Conservation (phyloP, 164 flowering plant species). For the Stephania yunnanensis region DNA sequence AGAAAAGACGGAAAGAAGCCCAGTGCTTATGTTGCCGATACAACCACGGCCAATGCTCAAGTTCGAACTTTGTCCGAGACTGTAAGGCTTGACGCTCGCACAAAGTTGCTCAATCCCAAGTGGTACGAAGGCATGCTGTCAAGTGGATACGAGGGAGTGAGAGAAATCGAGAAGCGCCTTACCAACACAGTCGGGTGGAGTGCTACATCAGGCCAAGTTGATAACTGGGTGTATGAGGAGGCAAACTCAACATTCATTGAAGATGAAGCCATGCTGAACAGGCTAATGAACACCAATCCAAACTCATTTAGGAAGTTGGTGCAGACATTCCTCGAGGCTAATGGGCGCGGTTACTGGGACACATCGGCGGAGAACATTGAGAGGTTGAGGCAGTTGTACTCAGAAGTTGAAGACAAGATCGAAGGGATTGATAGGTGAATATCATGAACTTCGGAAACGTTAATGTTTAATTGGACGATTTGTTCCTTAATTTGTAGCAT, state of each 20-base stretch:
- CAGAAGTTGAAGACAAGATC: conserved; percentile 97
- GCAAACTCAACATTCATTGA: conserved; percentile 91
- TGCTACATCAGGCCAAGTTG: conserved; percentile 97
- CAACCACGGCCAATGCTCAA: conserved; percentile 99
- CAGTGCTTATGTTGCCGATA: conserved; percentile 90
- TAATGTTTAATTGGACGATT: background rate
- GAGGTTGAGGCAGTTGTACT: conserved; percentile 74
- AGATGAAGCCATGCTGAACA: conserved; percentile 83
- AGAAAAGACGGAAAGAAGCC: conserved; percentile 98
- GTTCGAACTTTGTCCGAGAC: conserved; percentile 94
- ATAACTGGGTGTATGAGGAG: conserved; percentile 98
- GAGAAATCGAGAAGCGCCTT: conserved; percentile 92
- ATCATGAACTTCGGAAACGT: background rate
- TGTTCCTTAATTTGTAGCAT: background rate
- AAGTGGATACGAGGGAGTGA: conserved; percentile 92
- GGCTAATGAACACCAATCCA: conserved; percentile 88
- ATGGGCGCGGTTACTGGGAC: conserved; percentile 98
- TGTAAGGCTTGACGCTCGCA: conserved; percentile 89
- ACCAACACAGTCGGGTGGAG: conserved; percentile 99
- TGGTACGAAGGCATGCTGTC: conserved; percentile 99
- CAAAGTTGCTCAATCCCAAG: conserved; percentile 92
- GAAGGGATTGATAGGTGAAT: conserved; percentile 86
- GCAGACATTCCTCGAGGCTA: conserved; percentile 96
- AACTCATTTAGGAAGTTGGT: conserved; percentile 94
- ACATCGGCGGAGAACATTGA: conserved; percentile 84